A percentile compares a stretch with the other conserved stretches of the same genome.
phyloP scores from a whole-genome alignment of 1,139 yeast species.

The Suhomyces bribrorum region DNA sequence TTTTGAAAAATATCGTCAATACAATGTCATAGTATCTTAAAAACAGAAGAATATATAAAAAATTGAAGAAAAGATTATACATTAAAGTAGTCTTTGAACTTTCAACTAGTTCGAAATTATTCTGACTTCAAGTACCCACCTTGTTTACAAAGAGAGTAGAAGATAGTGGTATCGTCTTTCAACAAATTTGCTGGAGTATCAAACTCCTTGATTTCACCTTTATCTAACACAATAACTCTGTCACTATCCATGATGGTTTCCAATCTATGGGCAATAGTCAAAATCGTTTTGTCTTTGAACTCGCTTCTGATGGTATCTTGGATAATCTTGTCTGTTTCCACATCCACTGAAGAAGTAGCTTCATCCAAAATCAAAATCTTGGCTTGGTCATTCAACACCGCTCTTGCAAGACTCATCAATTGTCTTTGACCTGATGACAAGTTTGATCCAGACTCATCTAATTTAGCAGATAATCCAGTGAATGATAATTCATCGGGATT shows the following conservation, averaged over 20 bases:
- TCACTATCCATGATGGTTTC: conserved; percentile 41
- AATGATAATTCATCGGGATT: conserved; percentile 15
- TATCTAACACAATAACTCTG: conserved; percentile 33
- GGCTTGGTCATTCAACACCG: conserved; percentile 33
- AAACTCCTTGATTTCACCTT: conserved; percentile 35
- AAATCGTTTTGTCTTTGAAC: conserved; percentile 35
- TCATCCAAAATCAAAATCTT: conserved; percentile 38
- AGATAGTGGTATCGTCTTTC: conserved; percentile 24
- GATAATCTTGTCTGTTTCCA: conserved; percentile 37
- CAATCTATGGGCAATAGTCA: conserved; percentile 41
- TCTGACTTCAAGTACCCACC: conserved; percentile 25
- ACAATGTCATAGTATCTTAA: no score
- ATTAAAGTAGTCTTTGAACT: neutral
- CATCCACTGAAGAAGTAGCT: conserved; percentile 43
- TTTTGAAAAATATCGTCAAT: no score
- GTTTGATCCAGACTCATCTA: conserved; percentile 38
- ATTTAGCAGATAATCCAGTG: conserved; percentile 20
- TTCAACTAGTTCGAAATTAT: neutral
- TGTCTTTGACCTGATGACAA: conserved; percentile 42
- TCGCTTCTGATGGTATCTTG: conserved; percentile 36
- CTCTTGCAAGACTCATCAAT: conserved; percentile 40
- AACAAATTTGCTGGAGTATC: conserved; percentile 32
- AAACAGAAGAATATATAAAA: no score
- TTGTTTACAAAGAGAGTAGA: conserved; percentile 35
- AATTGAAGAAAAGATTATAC: no score